Conservation (phyloP, 2,329 filamentous ascomycete species). For the Aspergillus clavatus region DNA sequence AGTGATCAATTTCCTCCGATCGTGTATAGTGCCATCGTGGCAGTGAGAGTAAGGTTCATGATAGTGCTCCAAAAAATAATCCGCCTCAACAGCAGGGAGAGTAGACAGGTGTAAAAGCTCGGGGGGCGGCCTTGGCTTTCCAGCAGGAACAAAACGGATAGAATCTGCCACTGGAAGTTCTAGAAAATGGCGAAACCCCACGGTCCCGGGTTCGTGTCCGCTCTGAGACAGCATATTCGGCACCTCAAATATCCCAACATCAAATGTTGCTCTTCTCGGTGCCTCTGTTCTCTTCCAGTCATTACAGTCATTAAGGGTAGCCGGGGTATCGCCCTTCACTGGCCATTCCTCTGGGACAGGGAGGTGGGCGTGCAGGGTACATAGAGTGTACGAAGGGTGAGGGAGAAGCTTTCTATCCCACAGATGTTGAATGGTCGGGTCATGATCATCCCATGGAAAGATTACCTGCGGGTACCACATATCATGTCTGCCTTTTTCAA, state of each 20-base stretch:
- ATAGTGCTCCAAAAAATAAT: slow-evolving; percentile 32
- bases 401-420: slow-evolving; percentile 37
- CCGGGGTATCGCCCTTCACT: slow-evolving; percentile 25
- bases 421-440: slow-evolving; percentile 36
- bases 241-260: slow-evolving; percentile 44
- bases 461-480: slow-evolving; percentile 42
- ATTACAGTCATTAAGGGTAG: slow-evolving; percentile 17
- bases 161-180: slow-evolving; percentile 43
- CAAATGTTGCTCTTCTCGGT: slow-evolving; percentile 37
- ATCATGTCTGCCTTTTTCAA: slow-evolving; percentile 39
- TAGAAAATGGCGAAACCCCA: slow-evolving; percentile 46
- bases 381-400: slow-evolving; percentile 39
- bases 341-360: slow-evolving; percentile 37
- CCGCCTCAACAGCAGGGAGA: slow-evolving; percentile 28
- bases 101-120: slow-evolving; percentile 21
- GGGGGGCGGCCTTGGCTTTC: slow-evolving; percentile 14
- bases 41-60: slow-evolving; percentile 35
- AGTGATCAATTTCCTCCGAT: slow-evolving; percentile 33
- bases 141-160: slow-evolving; percentile 20
- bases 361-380: slow-evolving; percentile 43
- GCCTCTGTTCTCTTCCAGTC: slow-evolving; percentile 23
- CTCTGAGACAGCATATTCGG: slow-evolving; percentile 47
- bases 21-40: slow-evolving; percentile 30
- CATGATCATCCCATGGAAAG: slow-evolving; percentile 42
- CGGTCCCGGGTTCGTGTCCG: slow-evolving; percentile 43